Evolutionary conservation across 164 flowering plant genomes (phyloP).

Genomic region (Berberis thunbergii): DNA sequence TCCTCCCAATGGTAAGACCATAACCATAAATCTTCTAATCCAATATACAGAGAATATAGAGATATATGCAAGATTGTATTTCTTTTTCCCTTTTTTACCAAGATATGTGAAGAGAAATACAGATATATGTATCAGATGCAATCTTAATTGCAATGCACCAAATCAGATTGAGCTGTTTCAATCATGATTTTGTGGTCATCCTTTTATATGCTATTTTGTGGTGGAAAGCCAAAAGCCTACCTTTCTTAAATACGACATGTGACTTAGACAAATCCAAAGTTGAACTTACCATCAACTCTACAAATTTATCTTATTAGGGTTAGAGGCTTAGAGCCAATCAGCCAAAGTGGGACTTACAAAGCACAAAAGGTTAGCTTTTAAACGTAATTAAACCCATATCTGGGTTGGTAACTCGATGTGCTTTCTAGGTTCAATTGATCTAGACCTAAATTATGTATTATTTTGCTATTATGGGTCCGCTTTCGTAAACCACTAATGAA

Average conservation of each 20-base stretch:
- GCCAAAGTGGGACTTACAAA: neutral
- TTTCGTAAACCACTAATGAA: no score
- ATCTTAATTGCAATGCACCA: slow-evolving; percentile 21
- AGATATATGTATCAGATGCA: slow-evolving; percentile 4
- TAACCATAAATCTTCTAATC: no score
- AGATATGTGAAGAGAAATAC: neutral
- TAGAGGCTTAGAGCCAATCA: no score
- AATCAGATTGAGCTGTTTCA: slow-evolving; percentile 60
- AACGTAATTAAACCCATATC: neutral
- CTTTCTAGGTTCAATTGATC: no score
- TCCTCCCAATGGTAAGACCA: no score
- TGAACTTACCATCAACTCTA: slow-evolving; percentile 4
- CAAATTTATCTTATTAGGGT: slow-evolving; percentile 7
- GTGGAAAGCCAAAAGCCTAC: slow-evolving; percentile 36
- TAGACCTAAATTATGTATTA: no score
- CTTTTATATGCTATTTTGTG: slow-evolving; percentile 31
- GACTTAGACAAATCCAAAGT: slow-evolving; percentile 28
- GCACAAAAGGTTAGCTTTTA: neutral
- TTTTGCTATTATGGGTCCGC: no score
- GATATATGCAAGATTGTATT: no score
- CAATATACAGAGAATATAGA: no score
- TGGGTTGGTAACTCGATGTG: no score
- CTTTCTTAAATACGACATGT: slow-evolving; percentile 32
- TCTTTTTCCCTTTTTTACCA: no score
- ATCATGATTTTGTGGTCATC: slow-evolving; percentile 55